These are phyloP conservation scores for Xylariales sp. DNA, from an alignment of 2,329 filamentous ascomycete genomes.

Conservation along the genomic window DNA sequence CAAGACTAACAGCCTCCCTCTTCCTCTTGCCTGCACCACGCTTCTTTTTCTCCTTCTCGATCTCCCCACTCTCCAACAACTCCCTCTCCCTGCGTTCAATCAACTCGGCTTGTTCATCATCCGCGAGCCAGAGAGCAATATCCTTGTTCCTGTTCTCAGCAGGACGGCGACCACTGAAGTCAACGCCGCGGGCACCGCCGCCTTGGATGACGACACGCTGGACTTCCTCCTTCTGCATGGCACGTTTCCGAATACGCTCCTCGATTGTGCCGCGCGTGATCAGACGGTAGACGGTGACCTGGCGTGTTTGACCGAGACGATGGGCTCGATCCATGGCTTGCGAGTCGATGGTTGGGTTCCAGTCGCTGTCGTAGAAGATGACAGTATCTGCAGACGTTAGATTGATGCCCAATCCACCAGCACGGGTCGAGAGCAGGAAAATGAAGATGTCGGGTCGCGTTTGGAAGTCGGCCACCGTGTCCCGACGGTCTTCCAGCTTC, in stretches of 20 bases:
- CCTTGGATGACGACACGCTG: conserved; percentile 95
- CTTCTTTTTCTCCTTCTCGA: conserved; percentile 57
- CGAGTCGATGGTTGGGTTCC: conserved; percentile 98
- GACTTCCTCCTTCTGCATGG: conserved; percentile 96
- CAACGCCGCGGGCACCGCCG: conserved; percentile 79
- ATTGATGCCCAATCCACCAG: conserved; percentile 97
- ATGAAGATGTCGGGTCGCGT: conserved; percentile 92
- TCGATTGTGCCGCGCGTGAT: conserved; percentile 97
- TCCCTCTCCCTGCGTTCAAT: conserved; percentile 92
- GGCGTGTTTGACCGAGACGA: conserved; percentile 89
- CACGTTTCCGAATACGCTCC: conserved; percentile 94
- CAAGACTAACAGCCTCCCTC: conserved; percentile 63
- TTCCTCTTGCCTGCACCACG: conserved; percentile 52
- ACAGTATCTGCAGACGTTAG: conserved; percentile 94
- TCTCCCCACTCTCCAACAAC: conserved; percentile 67
- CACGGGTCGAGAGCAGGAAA: conserved; percentile 91
- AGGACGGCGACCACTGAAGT: conserved; percentile 88
- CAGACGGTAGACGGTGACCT: conserved; percentile 95
- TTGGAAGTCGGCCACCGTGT: conserved; percentile 96
- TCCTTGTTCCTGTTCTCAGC: conserved; percentile 94
- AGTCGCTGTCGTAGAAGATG: conserved; percentile 99
- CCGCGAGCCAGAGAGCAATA: conserved; percentile 97
- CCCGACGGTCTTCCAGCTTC: conserved; percentile 92
- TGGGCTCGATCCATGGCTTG: conserved; percentile 99
- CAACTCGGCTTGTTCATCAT: conserved; percentile 91